Percentiles rank a stretch among this genome's conserved stretches.
These are phyloP conservation scores for Kodamaea sp. DNA, from an alignment of 1,139 yeast species.

Conservation along the genomic window DNA sequence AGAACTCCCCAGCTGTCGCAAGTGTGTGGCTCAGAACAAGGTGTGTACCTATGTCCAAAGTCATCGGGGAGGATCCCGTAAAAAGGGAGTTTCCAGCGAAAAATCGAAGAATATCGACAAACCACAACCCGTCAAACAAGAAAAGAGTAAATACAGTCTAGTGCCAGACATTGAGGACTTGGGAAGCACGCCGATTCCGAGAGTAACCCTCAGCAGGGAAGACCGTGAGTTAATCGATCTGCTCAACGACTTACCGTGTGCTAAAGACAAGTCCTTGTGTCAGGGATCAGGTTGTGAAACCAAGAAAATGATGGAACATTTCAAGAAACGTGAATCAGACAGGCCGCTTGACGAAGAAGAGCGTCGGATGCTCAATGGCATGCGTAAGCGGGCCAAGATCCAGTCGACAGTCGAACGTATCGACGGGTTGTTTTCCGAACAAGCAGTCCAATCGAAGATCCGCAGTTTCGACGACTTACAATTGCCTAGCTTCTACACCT, in stretches of 20 bases:
- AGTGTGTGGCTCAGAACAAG: slow-evolving; percentile 34
- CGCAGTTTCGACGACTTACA: slow-evolving; percentile 6
- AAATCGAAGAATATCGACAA: not conserved
- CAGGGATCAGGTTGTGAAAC: slow-evolving; percentile 4
- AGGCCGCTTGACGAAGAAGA: slow-evolving; percentile 5
- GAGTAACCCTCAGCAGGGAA: no score
- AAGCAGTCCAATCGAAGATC: slow-evolving; percentile 2
- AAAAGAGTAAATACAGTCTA: slow-evolving; percentile 1
- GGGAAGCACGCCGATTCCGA: no score
- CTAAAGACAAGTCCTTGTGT: slow-evolving; percentile 2
- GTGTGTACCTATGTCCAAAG: slow-evolving; percentile 49
- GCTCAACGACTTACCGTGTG: slow-evolving; percentile 6
- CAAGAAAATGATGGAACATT: slow-evolving; percentile 5
- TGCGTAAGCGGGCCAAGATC: slow-evolving; percentile 11
- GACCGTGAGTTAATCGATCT: slow-evolving; percentile 6
- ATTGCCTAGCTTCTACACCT: slow-evolving; percentile 6
- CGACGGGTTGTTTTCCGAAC: slow-evolving; percentile 10
- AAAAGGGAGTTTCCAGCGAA: slow-evolving; percentile 38
- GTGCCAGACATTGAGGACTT: slow-evolving; percentile 16
- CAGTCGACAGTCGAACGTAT: slow-evolving; percentile 10
- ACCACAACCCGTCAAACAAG: no score
- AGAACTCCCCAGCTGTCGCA: slow-evolving; percentile 40
- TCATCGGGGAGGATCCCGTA: slow-evolving; percentile 52
- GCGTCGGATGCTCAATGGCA: slow-evolving; percentile 5
- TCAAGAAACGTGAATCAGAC: slow-evolving; percentile 1